Evolutionary conservation across 2,329 filamentous ascomycete genomes (phyloP).

Genomic region (Penicillium sp.): DNA sequence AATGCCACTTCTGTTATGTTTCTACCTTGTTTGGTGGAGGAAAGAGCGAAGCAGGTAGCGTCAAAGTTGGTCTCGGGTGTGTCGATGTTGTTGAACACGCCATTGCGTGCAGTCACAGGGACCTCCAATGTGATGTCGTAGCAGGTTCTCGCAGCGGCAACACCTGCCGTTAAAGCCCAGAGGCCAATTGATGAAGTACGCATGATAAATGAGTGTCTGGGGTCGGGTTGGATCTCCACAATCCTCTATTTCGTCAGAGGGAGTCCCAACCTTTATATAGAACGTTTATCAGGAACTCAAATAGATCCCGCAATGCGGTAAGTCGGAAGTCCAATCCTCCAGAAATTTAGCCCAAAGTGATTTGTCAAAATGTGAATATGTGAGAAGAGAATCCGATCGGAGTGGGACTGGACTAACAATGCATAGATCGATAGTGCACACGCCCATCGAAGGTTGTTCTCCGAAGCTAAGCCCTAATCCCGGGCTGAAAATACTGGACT

Average conservation of each 20-base stretch:
- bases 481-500: neutral
- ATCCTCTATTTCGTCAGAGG: neutral
- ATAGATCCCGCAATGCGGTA: neutral
- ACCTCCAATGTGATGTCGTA: constrained; percentile 9
- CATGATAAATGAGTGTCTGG: neutral
- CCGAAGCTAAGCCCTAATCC: neutral
- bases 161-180: constrained; percentile 2
- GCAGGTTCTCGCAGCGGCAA: constrained; percentile 7
- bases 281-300: neutral
- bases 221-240: neutral
- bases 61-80: constrained; percentile 20
- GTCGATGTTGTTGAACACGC: constrained; percentile 8
- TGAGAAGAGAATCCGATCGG: neutral
- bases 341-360: constrained; percentile 1
- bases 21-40: constrained; percentile 11
- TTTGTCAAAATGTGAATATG: constrained; percentile 1
- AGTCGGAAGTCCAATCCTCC: neutral
- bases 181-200: constrained; percentile 6
- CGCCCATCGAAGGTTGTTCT: constrained; percentile 1
- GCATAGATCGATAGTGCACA: constrained; percentile 9
- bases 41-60: constrained; percentile 12
- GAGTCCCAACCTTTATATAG: neutral
- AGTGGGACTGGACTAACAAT: constrained; percentile 2
- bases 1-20: constrained; percentile 16
- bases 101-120: constrained; percentile 11